These are phyloP conservation scores for Dissophora ornata DNA, from an alignment of 192 early-diverging fungal genomes.

Conservation along the genomic window DNA sequence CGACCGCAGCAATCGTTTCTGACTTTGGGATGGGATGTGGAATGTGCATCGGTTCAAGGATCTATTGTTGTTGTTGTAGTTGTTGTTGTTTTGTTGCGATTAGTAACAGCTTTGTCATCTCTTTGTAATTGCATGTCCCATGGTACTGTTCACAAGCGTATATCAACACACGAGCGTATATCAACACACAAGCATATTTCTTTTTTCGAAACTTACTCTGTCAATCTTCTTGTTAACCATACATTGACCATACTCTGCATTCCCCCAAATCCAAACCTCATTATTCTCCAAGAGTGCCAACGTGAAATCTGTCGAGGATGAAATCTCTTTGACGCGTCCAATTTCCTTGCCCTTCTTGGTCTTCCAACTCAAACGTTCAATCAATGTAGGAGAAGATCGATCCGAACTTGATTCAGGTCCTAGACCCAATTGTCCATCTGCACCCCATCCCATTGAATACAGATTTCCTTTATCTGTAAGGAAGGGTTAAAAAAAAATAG, in stretches of 20 bases:
- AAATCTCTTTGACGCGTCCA: conserved; percentile 59
- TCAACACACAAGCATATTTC: too few relatives aligned
- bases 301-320: conserved; percentile 76
- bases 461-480: conserved; percentile 55
- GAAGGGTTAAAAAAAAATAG: too few relatives aligned
- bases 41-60: conserved; percentile 67
- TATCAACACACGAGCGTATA: too few relatives aligned
- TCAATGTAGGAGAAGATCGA: conserved; percentile 55
- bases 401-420: conserved; percentile 59
- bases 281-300: conserved; percentile 65
- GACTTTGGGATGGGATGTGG: conserved; percentile 51
- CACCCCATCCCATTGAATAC: conserved; percentile 81
- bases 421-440: conserved; percentile 79
- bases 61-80: conserved; percentile 38
- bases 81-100: background rate
- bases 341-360: conserved; percentile 21
- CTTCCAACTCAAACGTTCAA: conserved; percentile 56
- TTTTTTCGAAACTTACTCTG: conserved; percentile 51
- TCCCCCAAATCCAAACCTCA: conserved; percentile 78
- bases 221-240: conserved; percentile 70
- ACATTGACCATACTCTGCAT: conserved; percentile 81
- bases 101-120: too few relatives aligned
- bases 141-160: too few relatives aligned
- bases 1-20: conserved; percentile 61
- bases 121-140: too few relatives aligned